Base-by-base conservation (phyloP, 306 rosid genomes). In the Prunus campanulata region DNA sequence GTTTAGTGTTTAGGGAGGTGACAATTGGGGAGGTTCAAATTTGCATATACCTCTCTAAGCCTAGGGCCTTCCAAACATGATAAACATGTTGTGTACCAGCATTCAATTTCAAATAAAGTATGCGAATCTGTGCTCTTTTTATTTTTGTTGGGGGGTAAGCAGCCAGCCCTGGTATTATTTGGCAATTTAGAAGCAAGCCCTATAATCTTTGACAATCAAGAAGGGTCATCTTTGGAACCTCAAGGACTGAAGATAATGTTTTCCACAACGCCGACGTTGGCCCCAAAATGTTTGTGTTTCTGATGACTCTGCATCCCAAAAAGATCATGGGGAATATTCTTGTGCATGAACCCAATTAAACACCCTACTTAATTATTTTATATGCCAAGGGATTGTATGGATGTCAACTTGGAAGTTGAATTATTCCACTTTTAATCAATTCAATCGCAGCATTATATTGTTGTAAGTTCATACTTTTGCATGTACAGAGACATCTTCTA, bases 241-340 rank as follows among this genome's bases (percentile, higher is more conserved):
- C 35, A 75, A 48, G 51, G 51, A 48, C 51, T 48, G 51, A 48
- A 75, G 78, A 70, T 78, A 51, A 63, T 71, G 72, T 62, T 63
- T 52, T 64, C 30, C 71, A 69, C 68, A 19, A 32, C 69, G 57
- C 42, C 2, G 74, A 72, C 22, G 48, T 29, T 51, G 84, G 74
- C 78, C 78, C 67, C 75, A 50, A 74, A 71, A 71, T 82, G 88
- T 80, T 39, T 68, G 77, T 60, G 48, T 44, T 67, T 78, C 35
- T 50, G 68, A 71, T 66, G 81, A 71, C 47, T 66, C 70, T 77
- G 81, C 72, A 79, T 44, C 71, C 52, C 51, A 72, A 59, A 86
- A 84, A 70, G 74, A 84, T 78, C 62, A 39, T 16, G 52, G 72
- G 72, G 88, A 88, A 88, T 84, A 86, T 87, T 87, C 82, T 39